Percentiles rank a stretch among this genome's conserved stretches.
Conservation (phyloP, 2,329 filamentous ascomycete genomes). For the Camillea tinctor region DNA sequence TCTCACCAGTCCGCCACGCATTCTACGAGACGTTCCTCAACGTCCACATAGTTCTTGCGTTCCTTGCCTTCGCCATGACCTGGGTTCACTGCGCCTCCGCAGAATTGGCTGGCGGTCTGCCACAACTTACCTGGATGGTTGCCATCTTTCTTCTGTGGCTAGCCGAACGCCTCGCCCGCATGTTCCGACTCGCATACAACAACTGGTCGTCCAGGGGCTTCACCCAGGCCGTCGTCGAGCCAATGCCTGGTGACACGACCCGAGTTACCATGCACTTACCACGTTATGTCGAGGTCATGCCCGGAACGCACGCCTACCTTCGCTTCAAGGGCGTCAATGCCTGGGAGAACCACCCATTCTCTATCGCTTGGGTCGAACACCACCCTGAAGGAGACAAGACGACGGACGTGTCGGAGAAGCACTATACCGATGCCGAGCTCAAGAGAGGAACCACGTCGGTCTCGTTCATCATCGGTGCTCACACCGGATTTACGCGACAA, state of each 20-base stretch:
- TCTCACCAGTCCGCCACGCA: slow-evolving; percentile 82
- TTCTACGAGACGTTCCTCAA: slow-evolving; percentile 98
- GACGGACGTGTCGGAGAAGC: slow-evolving; percentile 38
- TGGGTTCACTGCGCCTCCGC: slow-evolving; percentile 77
- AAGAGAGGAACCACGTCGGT: slow-evolving; percentile 51
- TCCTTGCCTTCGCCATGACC: slow-evolving; percentile 66
- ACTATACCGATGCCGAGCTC: slow-evolving; percentile 22
- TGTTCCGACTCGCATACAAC: slow-evolving; percentile 61
- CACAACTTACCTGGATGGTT: slow-evolving; percentile 73
- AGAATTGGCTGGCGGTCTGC: slow-evolving; percentile 61
- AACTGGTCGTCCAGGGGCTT: slow-evolving; percentile 61
- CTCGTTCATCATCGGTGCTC: slow-evolving; percentile 82
- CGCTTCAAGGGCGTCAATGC: slow-evolving; percentile 64
- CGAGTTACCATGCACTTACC: slow-evolving; percentile 70
- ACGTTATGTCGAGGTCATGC: slow-evolving; percentile 62
- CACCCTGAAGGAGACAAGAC: slow-evolving; percentile 39
- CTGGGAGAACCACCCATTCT: slow-evolving; percentile 78
- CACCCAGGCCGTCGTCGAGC: slow-evolving; percentile 65
- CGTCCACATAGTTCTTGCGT: slow-evolving; percentile 74
- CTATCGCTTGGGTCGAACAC: slow-evolving; percentile 71
- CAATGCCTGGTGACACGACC: slow-evolving; percentile 67
- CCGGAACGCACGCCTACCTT: slow-evolving; percentile 74
- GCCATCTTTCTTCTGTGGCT: slow-evolving; percentile 76
- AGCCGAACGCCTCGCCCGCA: slow-evolving; percentile 64
- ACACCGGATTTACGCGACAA: slow-evolving; percentile 82